Conservation (phyloP, 441 rosid species). For the Daphne laureola region DNA sequence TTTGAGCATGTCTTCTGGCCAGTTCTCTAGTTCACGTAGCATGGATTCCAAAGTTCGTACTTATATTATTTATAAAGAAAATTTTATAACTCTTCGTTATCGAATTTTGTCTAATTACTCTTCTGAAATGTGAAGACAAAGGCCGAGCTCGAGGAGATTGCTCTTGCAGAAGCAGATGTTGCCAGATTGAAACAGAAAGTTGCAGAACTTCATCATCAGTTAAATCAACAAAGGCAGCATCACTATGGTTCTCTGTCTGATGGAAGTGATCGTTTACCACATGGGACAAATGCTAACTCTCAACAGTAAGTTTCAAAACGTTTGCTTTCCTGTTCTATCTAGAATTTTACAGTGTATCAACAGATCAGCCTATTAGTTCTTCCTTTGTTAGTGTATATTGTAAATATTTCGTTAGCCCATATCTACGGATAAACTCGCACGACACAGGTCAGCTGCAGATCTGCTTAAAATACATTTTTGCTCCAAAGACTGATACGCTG, state of each 20-base stretch:
- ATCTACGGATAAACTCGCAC: no score
- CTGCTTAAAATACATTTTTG: no score
- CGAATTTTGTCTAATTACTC: constrained; percentile 20
- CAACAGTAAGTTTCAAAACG: constrained; percentile 60
- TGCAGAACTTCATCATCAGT: constrained; percentile 96
- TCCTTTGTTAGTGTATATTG: no score
- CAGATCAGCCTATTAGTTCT: background rate
- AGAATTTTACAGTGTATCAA: background rate
- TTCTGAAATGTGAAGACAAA: constrained; percentile 60
- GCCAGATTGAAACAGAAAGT: constrained; percentile 97
- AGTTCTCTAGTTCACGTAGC: constrained; percentile 71
- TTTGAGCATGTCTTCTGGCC: constrained; percentile 95
- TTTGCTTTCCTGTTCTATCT: background rate
- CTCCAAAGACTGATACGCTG: no score
- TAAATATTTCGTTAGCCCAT: no score
- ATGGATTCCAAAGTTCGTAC: constrained; percentile 84
- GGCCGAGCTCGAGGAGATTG: constrained; percentile 99
- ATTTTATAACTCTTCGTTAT: constrained; percentile 11
- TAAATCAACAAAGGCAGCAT: constrained; percentile 90
- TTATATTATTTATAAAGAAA: constrained; percentile 4
- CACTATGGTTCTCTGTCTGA: constrained; percentile 76
- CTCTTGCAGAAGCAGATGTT: constrained; percentile 98
- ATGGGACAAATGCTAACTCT: constrained; percentile 63
- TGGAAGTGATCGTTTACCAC: constrained; percentile 68
- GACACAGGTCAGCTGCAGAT: no score